Percentiles rank a stretch among this genome's conserved stretches.
Conservation (phyloP, 768 basidiomycete species). For the Boletus bicolor region DNA sequence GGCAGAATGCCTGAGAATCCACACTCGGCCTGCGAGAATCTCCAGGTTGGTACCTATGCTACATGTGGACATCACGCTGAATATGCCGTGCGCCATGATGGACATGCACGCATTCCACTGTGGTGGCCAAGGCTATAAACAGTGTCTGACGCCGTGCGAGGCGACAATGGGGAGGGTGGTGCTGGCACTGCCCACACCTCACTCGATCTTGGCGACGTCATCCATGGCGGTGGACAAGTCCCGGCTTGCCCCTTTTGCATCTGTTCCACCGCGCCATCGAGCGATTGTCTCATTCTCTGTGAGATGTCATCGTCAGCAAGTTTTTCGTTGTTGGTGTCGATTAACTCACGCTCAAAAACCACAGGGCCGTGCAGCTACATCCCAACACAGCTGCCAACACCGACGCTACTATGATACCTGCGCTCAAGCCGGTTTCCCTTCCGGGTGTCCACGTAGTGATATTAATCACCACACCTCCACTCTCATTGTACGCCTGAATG, state of each 20-base stretch:
- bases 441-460: constrained; percentile 1
- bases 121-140: constrained; percentile 1
- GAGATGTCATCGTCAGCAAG: constrained; percentile 1
- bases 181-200: background rate
- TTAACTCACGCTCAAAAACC: constrained; percentile 62
- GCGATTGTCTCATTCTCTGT: constrained; percentile 4
- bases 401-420: constrained; percentile 62
- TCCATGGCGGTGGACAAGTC: background rate
- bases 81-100: constrained; percentile 3
- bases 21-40: background rate
- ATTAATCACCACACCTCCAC: constrained; percentile 10
- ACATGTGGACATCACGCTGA: constrained; percentile 13
- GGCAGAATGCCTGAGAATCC: background rate
- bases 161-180: constrained; percentile 8
- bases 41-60: background rate
- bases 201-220: background rate
- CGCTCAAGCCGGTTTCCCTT: constrained; percentile 45
- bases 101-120: background rate
- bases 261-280: background rate
- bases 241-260: background rate
- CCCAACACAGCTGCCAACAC: constrained; percentile 60
- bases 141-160: background rate
- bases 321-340: background rate
- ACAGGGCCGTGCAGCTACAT: constrained; percentile 63
- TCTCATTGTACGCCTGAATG: background rate